phyloP scores from a whole-genome alignment of 1,284 basidiomycete species.

The Cryptococcus sp. region DNA sequence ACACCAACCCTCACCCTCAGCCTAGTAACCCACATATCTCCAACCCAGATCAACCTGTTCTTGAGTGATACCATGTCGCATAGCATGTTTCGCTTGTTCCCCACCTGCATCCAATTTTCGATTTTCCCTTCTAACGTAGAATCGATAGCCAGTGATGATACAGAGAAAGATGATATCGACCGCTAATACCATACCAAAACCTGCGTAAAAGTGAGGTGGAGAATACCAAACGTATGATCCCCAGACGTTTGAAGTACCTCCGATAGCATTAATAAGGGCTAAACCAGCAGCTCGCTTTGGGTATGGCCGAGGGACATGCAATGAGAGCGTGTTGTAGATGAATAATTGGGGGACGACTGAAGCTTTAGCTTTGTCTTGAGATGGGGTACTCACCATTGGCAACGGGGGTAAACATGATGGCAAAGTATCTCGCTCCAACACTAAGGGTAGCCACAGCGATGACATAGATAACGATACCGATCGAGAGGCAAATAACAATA shows the following conservation, averaged over 20 bases:
- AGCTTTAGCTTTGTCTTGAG: neutral
- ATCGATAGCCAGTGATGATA: constrained; percentile 24
- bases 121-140: constrained; percentile 29
- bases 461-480: constrained; percentile 23
- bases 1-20: neutral
- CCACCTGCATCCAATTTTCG: constrained; percentile 22
- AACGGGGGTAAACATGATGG: constrained; percentile 35
- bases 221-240: constrained; percentile 19
- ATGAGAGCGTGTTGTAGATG: constrained; percentile 27
- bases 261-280: constrained; percentile 30
- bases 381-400: constrained; percentile 8
- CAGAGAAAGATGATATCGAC: constrained; percentile 11
- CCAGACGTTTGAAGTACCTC: constrained; percentile 27
- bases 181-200: constrained; percentile 23
- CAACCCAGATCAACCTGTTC: constrained; percentile 22
- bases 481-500: constrained; percentile 18
- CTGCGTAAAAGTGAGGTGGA: constrained; percentile 21
- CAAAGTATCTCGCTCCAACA: constrained; percentile 32
- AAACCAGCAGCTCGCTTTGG: constrained; percentile 29
- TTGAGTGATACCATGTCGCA: constrained; percentile 18
- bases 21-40: constrained; percentile 19
- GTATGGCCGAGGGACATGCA: constrained; percentile 25
- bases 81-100: constrained; percentile 4
- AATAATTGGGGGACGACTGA: constrained; percentile 29
- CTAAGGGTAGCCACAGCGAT: constrained; percentile 29